These are phyloP conservation scores for Setaria italica DNA, from an alignment of 202 grass and related monocot species.

Conservation along the genomic window DNA sequence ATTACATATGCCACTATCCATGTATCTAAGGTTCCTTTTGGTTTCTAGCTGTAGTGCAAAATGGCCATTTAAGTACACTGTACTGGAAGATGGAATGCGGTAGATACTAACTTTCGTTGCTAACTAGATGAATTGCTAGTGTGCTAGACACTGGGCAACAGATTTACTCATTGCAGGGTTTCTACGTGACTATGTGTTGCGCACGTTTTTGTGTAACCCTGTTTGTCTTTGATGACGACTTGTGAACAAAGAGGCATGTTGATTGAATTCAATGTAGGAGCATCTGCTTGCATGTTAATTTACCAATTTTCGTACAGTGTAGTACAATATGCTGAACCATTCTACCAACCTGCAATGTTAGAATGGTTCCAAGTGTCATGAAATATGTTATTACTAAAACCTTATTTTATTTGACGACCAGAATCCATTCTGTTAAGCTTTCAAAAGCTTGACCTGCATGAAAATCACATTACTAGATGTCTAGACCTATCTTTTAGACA, in stretches of 20 bases:
- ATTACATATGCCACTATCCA: neutral
- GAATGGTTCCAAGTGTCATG: neutral
- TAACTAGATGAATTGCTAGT: slow-evolving; percentile 21
- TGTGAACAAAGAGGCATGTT: neutral
- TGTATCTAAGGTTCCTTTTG: neutral
- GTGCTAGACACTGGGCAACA: neutral
- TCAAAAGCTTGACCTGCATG: neutral
- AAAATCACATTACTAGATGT: slow-evolving; percentile 12
- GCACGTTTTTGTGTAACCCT: slow-evolving; percentile 1
- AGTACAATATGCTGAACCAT: slow-evolving; percentile 6
- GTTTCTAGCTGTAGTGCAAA: neutral
- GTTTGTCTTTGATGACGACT: slow-evolving; percentile 19
- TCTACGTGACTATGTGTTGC: neutral
- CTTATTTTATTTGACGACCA: neutral
- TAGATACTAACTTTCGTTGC: neutral
- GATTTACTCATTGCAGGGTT: neutral
- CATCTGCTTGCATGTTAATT: neutral
- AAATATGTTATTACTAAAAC: neutral
- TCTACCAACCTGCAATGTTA: neutral
- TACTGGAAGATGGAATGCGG: neutral
- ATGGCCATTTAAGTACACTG: neutral
- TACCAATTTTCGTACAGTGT: neutral
- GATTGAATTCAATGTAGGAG: neutral
- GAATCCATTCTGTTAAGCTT: neutral
- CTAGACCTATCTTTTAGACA: neutral